These are phyloP conservation scores for Fagopyrum homotropicum DNA, from an alignment of 148 eudicot species.

Conservation along the genomic window DNA sequence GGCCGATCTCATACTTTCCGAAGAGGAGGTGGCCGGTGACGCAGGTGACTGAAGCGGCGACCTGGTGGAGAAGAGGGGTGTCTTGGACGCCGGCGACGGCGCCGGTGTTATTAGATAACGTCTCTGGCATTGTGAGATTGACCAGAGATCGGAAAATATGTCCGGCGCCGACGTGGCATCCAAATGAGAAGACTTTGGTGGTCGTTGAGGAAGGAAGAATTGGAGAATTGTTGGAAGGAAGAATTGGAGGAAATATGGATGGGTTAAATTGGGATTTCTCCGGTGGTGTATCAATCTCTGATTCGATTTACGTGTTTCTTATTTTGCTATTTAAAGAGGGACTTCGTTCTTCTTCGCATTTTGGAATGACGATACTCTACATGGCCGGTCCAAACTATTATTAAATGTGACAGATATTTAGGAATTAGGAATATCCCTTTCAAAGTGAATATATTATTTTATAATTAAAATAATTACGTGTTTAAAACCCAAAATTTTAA, in stretches of 20 bases:
- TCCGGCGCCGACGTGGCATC: constrained; percentile 8
- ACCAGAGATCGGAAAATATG: not conserved
- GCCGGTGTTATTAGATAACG: not conserved
- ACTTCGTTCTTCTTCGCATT: not conserved
- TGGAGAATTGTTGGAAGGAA: too few species aligned
- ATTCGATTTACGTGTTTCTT: not conserved
- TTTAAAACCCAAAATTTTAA: too few species aligned
- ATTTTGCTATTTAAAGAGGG: not conserved
- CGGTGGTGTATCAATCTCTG: not conserved
- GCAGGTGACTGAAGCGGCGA: constrained; percentile 5
- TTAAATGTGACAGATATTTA: not conserved
- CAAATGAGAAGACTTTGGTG: not conserved
- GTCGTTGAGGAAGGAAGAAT: not conserved
- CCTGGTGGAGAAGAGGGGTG: constrained; percentile 3
- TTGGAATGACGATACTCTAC: not conserved
- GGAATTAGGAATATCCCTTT: not conserved
- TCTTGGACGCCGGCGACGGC: constrained; percentile 9
- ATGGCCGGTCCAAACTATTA: not conserved
- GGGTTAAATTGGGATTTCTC: not conserved
- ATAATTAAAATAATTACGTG: too few species aligned
- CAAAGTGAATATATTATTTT: not conserved
- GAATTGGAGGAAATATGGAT: not conserved
- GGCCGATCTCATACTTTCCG: constrained; percentile 60
- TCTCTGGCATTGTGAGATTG: not conserved
- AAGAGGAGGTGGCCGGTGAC: constrained; percentile 15